phyloP scores from a whole-genome alignment of 2,329 filamentous ascomycete species.

The Pseudogymnoascus sp. region DNA sequence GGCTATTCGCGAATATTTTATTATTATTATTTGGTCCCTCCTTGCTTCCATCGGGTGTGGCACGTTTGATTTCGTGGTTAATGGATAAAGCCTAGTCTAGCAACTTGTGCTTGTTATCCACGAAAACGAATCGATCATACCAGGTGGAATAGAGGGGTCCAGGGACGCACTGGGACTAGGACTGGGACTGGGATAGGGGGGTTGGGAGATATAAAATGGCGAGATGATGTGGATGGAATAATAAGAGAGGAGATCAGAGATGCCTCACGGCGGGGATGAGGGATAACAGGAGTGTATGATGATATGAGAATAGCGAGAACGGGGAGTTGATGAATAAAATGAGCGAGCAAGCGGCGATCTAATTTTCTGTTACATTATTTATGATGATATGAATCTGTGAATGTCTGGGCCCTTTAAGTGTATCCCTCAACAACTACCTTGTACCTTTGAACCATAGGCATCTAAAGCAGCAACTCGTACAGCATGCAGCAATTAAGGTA shows the following conservation, averaged over 20 bases:
- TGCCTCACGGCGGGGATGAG: slow-evolving; percentile 2
- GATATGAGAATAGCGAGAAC: background rate
- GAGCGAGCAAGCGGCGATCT: background rate
- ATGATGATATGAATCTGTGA: background rate
- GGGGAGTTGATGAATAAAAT: background rate
- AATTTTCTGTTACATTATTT: background rate
- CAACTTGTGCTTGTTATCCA: background rate
- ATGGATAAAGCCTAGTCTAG: background rate
- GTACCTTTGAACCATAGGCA: background rate
- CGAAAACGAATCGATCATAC: background rate
- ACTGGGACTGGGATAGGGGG: background rate
- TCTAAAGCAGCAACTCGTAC: background rate
- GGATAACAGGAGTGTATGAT: background rate
- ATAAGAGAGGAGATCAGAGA: background rate
- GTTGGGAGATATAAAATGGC: background rate
- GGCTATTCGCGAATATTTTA: background rate
- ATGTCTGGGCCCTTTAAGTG: background rate
- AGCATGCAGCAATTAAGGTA: background rate
- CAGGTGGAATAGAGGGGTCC: background rate
- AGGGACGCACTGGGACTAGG: background rate
- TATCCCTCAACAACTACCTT: background rate
- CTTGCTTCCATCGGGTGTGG: background rate
- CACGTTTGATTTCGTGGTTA: background rate
- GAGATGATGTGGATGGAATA: background rate
- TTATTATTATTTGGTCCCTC: background rate